Evolutionary conservation across 1,139 yeast species (phyloP), one percentile per base, ranked within the genome.

Genomic region (Sugiyamaella sp.): DNA sequence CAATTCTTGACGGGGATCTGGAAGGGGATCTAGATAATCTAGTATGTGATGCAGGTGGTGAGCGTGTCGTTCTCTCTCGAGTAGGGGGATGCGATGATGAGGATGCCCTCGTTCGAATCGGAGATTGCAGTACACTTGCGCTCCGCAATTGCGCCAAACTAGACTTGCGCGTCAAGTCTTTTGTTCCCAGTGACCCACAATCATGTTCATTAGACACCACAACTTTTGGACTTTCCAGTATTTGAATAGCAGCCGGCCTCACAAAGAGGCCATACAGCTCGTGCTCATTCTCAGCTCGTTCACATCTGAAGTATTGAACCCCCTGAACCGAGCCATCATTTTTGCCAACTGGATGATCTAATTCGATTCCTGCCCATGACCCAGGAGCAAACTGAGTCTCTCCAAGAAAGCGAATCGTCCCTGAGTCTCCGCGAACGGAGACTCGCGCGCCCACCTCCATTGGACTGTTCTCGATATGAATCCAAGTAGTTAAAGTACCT

Each of bases 241-340:
- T 20, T 20, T 59, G 55, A 3, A 64, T 62, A 1, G 57, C 54
- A 0, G 57, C 58, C 1, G 68, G 66, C 8, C 69, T 55, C 8
- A 72, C 66, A 60, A 72, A 72, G 14, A 73, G 60, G 2, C 96
- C 97, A 66, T 78, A 76, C n/a, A 57, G 66, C 1, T 54, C 52
- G 12, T 22, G 40, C 19, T 35, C 33, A 8, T 21, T 32, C 6
- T 27, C 22, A 20, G 29, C 43, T 4, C 55, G 52, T 9, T 62
- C 60, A 50, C 88, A 78, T 1, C 74, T 70, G 61, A 89, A 91
- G 67, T 90, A 89, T 46, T 74, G 61, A 0, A 73, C 70, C 0
- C 89, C 95, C 29, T 81, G 75, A 0, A 90, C 81, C 1, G 84
- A 72, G 0, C 98, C 98, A 63, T 90, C 80, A 63, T 91, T 89